Evolutionary conservation across 176 grass and related monocot species (phyloP).

Genomic region (Tuctoria greenei): DNA sequence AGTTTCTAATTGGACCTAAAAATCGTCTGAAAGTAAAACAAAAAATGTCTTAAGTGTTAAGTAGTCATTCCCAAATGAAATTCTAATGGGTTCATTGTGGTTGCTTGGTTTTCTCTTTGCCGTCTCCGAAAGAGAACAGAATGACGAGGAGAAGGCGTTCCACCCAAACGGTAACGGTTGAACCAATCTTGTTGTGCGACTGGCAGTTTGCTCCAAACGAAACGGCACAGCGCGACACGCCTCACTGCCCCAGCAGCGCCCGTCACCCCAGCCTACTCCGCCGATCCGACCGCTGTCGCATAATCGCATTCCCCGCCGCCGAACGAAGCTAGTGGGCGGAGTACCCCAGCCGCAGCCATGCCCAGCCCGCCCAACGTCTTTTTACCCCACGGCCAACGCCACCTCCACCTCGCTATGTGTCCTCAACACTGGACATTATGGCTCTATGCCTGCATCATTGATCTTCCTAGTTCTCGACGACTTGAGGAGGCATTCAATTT

Average conservation of each 20-base stretch:
- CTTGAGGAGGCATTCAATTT: no score
- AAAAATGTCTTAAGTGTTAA: no score
- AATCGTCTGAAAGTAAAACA: no score
- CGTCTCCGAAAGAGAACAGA: neutral
- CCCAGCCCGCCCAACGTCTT: constrained; percentile 73
- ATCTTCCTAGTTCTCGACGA: no score
- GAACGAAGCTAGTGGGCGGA: neutral
- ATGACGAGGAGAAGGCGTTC: no score
- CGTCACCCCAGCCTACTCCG: neutral
- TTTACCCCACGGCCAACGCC: constrained; percentile 41
- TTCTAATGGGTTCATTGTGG: neutral
- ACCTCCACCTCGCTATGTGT: no score
- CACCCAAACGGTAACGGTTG: neutral
- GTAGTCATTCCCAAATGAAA: no score
- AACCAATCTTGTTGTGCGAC: neutral
- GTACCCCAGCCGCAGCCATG: constrained; percentile 41
- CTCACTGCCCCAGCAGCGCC: no score
- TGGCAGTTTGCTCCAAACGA: neutral
- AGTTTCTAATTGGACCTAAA: no score
- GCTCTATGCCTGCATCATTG: no score
- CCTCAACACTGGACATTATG: no score
- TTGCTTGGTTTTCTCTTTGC: neutral
- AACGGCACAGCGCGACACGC: neutral
- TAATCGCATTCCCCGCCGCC: neutral
- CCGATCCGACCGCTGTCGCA: constrained; percentile 36